Percentiles rank a stretch among this genome's conserved stretches.
phyloP scores from a whole-genome alignment of 306 rosid genomes.

The Alnus glutinosa region DNA sequence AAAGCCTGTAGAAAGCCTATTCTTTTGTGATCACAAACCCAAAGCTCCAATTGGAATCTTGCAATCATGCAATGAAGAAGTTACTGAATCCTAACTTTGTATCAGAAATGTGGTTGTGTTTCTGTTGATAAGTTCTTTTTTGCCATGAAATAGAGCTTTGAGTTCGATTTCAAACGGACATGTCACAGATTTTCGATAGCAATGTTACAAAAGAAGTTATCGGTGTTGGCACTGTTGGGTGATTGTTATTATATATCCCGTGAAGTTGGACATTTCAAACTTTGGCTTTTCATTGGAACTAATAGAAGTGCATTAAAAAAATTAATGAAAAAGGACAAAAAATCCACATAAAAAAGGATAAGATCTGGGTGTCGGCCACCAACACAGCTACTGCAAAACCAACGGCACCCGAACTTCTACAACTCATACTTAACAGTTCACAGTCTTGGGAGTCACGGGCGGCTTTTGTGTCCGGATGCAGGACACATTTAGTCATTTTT shows the following conservation, averaged over 20 bases:
- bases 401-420: too few species aligned
- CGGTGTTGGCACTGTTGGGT: not conserved
- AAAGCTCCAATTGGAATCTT: not conserved
- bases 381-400: too few species aligned
- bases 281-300: not conserved
- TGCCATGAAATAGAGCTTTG: not conserved
- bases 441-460: too few species aligned
- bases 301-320: too few species aligned
- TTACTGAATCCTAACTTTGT: too few species aligned
- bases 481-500: too few species aligned
- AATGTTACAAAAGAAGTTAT: not conserved
- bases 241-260: not conserved
- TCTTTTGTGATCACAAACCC: not conserved
- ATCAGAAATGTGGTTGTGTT: not conserved
- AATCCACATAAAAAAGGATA: too few species aligned
- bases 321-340: too few species aligned
- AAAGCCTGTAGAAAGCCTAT: constrained; percentile 3
- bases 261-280: not conserved
- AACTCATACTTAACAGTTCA: too few species aligned
- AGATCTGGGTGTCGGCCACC: too few species aligned
- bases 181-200: not conserved
- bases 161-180: not conserved
- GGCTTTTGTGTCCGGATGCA: too few species aligned
- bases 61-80: too few species aligned
- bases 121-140: not conserved